Percentiles rank a stretch among this genome's conserved stretches.
Conservation (phyloP, 2,329 filamentous ascomycete genomes). For the Pseudopyricularia javanii region DNA sequence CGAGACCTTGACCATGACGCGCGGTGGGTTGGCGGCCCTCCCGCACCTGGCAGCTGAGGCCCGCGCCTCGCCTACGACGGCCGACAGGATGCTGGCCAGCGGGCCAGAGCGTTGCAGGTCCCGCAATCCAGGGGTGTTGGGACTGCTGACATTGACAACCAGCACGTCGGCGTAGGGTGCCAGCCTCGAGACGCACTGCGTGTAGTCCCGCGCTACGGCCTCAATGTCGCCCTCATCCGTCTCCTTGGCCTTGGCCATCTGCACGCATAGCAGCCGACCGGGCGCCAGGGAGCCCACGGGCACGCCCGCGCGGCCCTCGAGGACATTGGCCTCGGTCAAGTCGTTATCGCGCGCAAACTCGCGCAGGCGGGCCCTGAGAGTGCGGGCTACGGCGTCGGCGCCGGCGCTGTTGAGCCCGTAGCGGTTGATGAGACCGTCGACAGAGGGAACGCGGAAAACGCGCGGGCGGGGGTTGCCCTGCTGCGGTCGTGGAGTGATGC, state of each 20-base stretch:
- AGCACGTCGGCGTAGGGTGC: slow-evolving; percentile 86
- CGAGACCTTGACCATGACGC: slow-evolving; percentile 95
- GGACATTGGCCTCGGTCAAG: slow-evolving; percentile 57
- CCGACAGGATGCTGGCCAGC: slow-evolving; percentile 65
- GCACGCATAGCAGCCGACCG: slow-evolving; percentile 73
- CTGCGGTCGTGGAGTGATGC: slow-evolving; percentile 78
- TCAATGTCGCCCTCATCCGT: slow-evolving; percentile 77
- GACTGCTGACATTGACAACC: slow-evolving; percentile 96
- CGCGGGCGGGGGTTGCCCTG: slow-evolving; percentile 77
- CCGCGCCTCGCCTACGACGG: slow-evolving; percentile 70
- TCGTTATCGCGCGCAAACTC: slow-evolving; percentile 63
- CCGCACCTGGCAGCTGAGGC: slow-evolving; percentile 31
- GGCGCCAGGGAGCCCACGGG: slow-evolving; percentile 69
- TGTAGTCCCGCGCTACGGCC: slow-evolving; percentile 70
- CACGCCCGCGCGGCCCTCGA: slow-evolving; percentile 61
- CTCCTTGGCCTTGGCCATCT: slow-evolving; percentile 93
- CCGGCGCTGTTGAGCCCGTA: slow-evolving; percentile 92
- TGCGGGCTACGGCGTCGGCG: slow-evolving; percentile 73
- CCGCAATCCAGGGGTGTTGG: slow-evolving; percentile 85
- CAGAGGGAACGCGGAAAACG: slow-evolving; percentile 72
- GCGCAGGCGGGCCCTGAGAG: slow-evolving; percentile 65
- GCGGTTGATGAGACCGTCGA: slow-evolving; percentile 85
- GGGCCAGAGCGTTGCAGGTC: slow-evolving; percentile 78
- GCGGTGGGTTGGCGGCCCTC: slow-evolving; percentile 55
- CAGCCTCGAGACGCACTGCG: slow-evolving; percentile 75